Conservation (phyloP, 2,329 filamentous ascomycete species). For the Mycosphaerelloides madeirae region DNA sequence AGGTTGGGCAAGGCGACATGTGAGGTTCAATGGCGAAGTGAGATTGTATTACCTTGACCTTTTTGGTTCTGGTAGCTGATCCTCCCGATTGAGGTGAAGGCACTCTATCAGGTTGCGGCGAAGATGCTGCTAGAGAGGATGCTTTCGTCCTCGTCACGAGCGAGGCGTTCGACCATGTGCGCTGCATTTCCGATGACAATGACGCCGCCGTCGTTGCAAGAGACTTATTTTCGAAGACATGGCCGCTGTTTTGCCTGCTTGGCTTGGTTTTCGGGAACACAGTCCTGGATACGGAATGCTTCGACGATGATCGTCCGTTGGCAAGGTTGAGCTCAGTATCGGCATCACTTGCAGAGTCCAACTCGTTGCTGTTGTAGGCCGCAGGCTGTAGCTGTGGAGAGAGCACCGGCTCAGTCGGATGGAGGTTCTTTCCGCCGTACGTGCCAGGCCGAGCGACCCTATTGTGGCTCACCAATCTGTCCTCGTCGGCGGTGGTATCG, state of each 20-base stretch:
- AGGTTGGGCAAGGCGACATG: conserved; percentile 52
- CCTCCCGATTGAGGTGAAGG: conserved; percentile 29
- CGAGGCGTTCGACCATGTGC: conserved; percentile 23
- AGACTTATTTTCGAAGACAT: conserved; percentile 33
- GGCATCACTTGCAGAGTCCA: conserved; percentile 31
- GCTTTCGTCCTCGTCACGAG: conserved; percentile 18
- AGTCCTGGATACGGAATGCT: conserved; percentile 24
- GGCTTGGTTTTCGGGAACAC: conserved; percentile 29
- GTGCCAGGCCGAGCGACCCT: conserved; percentile 53
- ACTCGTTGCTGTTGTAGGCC: conserved; percentile 23
- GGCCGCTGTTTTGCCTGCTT: conserved; percentile 36
- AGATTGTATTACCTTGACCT: conserved; percentile 22
- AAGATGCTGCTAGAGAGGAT: conserved; percentile 22
- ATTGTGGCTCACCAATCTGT: conserved; percentile 87
- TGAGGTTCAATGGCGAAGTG: conserved; percentile 52
- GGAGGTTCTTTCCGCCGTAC: conserved; percentile 74
- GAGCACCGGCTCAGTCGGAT: conserved; percentile 87
- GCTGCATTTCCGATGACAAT: conserved; percentile 26
- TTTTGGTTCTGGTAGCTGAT: conserved; percentile 16
- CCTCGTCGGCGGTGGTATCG: conserved; percentile 82
- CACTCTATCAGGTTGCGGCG: conserved; percentile 26
- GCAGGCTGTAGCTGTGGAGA: conserved; percentile 46
- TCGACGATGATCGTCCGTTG: conserved; percentile 31
- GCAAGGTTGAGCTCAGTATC: conserved; percentile 33
- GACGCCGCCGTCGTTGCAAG: conserved; percentile 28